These are phyloP conservation scores for Colletotrichum simmondsii DNA, from an alignment of 2,329 filamentous ascomycete genomes.

Conservation along the genomic window DNA sequence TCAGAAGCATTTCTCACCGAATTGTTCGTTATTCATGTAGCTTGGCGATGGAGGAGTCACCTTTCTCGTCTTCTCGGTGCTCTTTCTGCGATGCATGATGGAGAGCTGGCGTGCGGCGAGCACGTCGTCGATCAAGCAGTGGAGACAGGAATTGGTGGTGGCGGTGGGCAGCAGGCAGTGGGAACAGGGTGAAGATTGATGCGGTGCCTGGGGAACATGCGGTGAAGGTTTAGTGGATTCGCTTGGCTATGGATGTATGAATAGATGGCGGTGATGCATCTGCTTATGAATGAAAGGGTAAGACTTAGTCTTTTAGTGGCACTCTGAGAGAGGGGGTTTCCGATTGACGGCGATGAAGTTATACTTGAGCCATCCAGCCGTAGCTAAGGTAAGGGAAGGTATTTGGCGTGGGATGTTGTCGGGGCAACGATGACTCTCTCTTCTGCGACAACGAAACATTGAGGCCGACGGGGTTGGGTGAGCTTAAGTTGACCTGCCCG, in stretches of 20 bases:
- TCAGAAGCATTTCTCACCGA: constrained; percentile 59
- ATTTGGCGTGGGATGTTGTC: constrained; percentile 31
- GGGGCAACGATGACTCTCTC: constrained; percentile 28
- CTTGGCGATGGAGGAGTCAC: constrained; percentile 70
- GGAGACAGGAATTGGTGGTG: not conserved
- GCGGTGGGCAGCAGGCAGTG: not conserved
- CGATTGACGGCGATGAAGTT: constrained; percentile 20
- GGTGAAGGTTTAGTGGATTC: not conserved
- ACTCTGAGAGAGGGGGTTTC: not conserved
- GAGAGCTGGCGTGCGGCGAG: not conserved
- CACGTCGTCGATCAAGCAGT: not conserved
- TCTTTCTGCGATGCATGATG: constrained; percentile 37
- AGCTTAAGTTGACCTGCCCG: not conserved
- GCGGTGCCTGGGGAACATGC: constrained; percentile 11
- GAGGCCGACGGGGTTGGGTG: not conserved
- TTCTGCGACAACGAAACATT: constrained; percentile 7
- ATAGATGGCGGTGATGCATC: constrained; percentile 14
- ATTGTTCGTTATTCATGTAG: constrained; percentile 76
- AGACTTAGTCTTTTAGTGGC: not conserved
- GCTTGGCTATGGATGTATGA: constrained; percentile 19
- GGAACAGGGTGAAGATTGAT: not conserved
- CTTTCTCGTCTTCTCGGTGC: constrained; percentile 58
- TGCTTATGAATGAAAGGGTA: not conserved
- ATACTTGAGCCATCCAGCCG: constrained; percentile 21
- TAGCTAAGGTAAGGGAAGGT: not conserved